Evolutionary conservation across 495 filamentous ascomycete species (phyloP), one percentile per base, ranked within the genome.

Genomic region (Penicillium diatomitis): DNA sequence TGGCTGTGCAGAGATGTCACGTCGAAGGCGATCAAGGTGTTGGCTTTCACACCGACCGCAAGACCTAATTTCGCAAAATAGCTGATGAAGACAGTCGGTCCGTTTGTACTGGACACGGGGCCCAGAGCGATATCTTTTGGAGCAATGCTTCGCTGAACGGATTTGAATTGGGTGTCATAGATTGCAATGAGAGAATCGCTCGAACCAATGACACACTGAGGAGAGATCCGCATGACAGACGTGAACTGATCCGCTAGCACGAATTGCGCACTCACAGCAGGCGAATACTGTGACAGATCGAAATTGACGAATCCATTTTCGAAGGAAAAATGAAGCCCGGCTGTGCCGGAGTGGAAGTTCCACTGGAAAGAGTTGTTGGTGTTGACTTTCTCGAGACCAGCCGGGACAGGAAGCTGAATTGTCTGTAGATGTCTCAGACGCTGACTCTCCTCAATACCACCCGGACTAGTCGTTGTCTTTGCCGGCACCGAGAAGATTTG

Each of bases 141-240:
- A n/a, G 78, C 70, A 48, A 74, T 71, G 48, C 71, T 73, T 43
- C 69, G 67, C 60, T 85, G 77, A 8, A 84, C 67, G 4, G 84
- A 85, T 28, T 78, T 72, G 54, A 81, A 85, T 41, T 81, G 77
- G 4, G 82, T 83, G 57, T 84, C 84, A 55, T 82, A 85, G 11
- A 87, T 61, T 8, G 71, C 72, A 29, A 73, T 62, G 36, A 75
- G 63, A 10, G 69, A 71, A n/a, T 70, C 55, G 27, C 65, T 68
- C 6, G 73, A 67, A 8, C 65, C 71, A 35, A 74, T 73, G 3
- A 74, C 67, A 9, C 67, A 67, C 43, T 74, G 67, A 0, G 69
- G 61, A 4, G 71, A 72, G 32, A 73, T 62, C 12, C 69, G 68
- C 69, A 74, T 71, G 30, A 75, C 48, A 2, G 70, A 73, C 2